A percentile compares a stretch with the other conserved stretches of the same genome.
Evolutionary conservation across 2,329 filamentous ascomycete genomes (phyloP).

Genomic region (Neofusicoccum parvum): DNA sequence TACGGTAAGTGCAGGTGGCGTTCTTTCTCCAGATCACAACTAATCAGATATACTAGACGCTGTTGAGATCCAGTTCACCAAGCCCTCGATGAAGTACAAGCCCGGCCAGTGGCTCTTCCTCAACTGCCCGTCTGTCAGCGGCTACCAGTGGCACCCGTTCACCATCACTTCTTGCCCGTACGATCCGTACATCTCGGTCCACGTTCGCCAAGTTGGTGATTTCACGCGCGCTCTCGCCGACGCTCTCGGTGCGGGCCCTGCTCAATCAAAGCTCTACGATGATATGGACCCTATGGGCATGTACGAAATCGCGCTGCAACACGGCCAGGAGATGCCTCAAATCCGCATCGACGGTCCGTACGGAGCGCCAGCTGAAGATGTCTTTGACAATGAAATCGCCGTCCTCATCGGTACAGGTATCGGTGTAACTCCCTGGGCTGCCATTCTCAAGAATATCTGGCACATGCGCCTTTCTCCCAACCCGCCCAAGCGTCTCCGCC

Average conservation of each 20-base stretch:
- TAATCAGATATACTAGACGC: conserved; percentile 62
- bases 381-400: conserved; percentile 90
- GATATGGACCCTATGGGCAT: conserved; percentile 90
- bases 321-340: conserved; percentile 87
- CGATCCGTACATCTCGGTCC: conserved; percentile 91
- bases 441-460: conserved; percentile 97
- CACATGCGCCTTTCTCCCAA: conserved; percentile 89
- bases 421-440: conserved; percentile 83
- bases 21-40: conserved; percentile 3
- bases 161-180: conserved; percentile 98
- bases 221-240: conserved; percentile 94
- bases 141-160: conserved; percentile 93
- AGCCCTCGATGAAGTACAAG: conserved; percentile 97
- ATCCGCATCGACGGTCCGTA: conserved; percentile 95
- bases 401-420: conserved; percentile 86
- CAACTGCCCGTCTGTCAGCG: conserved; percentile 85
- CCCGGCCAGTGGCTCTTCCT: conserved; percentile 98
- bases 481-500: conserved; percentile 82
- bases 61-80: conserved; percentile 95
- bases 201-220: conserved; percentile 95
- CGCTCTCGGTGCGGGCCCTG: conserved; percentile 84
- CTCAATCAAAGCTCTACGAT: conserved; percentile 88
- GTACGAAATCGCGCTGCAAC: conserved; percentile 95
- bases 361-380: conserved; percentile 94
- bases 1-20: conserved; percentile 64